These are phyloP conservation scores for Phytophthora uliginosa DNA, from an alignment of 352 stramenopile species.

Conservation along the genomic window DNA sequence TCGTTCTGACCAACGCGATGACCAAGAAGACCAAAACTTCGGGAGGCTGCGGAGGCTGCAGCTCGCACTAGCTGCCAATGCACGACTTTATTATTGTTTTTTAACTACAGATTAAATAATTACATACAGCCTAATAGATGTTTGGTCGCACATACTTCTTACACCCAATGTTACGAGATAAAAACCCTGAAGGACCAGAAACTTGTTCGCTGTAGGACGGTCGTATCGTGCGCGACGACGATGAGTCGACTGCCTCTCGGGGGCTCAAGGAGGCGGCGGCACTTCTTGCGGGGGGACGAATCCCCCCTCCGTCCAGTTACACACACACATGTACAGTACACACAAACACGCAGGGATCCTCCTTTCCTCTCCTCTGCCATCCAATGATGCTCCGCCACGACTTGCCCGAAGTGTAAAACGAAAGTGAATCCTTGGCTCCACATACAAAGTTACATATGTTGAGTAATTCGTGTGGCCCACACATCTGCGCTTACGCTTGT, in stretches of 20 bases:
- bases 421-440: constrained; percentile 25
- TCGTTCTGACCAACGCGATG: constrained; percentile 21
- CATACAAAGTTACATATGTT: constrained; percentile 7
- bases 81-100: background rate
- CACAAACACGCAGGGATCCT: constrained; percentile 15
- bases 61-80: constrained; percentile 5
- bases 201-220: constrained; percentile 63
- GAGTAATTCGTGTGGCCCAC: constrained; percentile 12
- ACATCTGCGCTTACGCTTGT: constrained; percentile 24
- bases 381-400: constrained; percentile 18
- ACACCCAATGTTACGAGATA: constrained; percentile 90
- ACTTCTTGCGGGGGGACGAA: constrained; percentile 46
- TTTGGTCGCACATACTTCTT: constrained; percentile 90
- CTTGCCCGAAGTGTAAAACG: background rate
- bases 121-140: constrained; percentile 26
- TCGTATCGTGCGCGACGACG: constrained; percentile 72
- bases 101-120: background rate
- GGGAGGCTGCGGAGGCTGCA: constrained; percentile 32
- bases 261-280: constrained; percentile 39
- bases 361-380: too few species aligned
- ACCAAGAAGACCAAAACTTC: constrained; percentile 7
- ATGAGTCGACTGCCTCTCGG: constrained; percentile 28
- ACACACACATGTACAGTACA: constrained; percentile 16
- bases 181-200: constrained; percentile 90
- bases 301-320: constrained; percentile 35